These are phyloP conservation scores for Aspergillus novoparasiticus DNA, from an alignment of 2,329 filamentous ascomycete genomes.

Conservation along the genomic window DNA sequence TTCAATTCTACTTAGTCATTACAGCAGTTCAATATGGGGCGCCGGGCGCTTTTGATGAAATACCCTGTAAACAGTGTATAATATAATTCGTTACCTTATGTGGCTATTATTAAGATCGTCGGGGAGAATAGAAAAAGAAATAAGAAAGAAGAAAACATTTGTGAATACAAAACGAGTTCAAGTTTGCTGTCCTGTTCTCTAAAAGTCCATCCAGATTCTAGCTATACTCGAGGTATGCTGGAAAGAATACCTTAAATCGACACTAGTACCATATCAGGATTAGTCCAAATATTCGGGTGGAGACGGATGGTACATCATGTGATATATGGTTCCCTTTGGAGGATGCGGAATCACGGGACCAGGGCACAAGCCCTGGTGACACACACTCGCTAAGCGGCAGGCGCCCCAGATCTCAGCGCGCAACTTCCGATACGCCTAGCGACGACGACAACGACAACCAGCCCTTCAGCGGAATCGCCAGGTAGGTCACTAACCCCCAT, in stretches of 20 bases:
- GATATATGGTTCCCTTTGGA: constrained; percentile 2
- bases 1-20: not conserved
- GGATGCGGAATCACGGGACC: constrained; percentile 29
- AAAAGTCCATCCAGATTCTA: not conserved
- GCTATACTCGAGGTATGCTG: not conserved
- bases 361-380: constrained; percentile 39
- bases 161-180: not conserved
- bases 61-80: constrained; percentile 11
- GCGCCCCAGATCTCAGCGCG: constrained; percentile 33
- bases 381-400: constrained; percentile 47
- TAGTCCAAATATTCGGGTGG: not conserved
- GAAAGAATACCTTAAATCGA: not conserved
- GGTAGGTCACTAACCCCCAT: constrained; percentile 34
- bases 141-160: not conserved
- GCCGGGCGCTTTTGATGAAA: constrained; percentile 15
- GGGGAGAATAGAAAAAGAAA: not conserved
- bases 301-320: constrained; percentile 10
- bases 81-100: not conserved
- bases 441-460: constrained; percentile 50
- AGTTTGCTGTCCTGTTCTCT: not conserved
- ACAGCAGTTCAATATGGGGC: constrained; percentile 9
- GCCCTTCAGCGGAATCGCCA: constrained; percentile 50
- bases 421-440: constrained; percentile 46
- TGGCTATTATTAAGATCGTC: not conserved
- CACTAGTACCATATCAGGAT: not conserved